Percentiles rank a stretch among this genome's conserved stretches.
Conservation (phyloP, 1,284 basidiomycete species). For the Puccinia triticina region DNA sequence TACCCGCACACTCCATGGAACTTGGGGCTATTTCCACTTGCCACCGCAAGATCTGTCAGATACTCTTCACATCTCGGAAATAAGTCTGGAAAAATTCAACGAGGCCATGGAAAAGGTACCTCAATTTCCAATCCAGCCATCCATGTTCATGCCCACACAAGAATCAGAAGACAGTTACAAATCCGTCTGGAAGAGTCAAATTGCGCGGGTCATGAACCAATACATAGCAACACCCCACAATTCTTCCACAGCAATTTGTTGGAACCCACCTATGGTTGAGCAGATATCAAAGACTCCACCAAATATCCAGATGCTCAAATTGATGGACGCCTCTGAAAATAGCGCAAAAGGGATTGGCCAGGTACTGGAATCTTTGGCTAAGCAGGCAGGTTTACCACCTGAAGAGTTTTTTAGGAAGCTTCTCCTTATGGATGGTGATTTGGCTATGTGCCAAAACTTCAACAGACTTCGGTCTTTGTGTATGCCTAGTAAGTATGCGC, state of each 20-base stretch:
- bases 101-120: neutral
- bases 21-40: conserved; percentile 14
- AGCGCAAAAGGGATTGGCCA: neutral
- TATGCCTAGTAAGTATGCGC: neutral
- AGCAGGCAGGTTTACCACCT: neutral
- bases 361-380: neutral
- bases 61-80: neutral
- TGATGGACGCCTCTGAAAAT: conserved; percentile 20
- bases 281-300: neutral
- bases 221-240: neutral
- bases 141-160: neutral
- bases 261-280: neutral
- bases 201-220: neutral
- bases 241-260: neutral
- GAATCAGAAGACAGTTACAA: conserved; percentile 1
- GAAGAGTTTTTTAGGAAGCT: neutral
- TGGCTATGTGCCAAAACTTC: neutral
- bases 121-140: neutral
- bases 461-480: neutral
- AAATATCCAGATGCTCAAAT: neutral
- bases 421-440: neutral
- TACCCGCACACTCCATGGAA: conserved; percentile 9
- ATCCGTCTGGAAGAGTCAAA: conserved; percentile 4
- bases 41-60: neutral
- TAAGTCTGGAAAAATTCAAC: neutral